These are phyloP conservation scores for Fusarium algeriense DNA, from an alignment of 2,329 filamentous ascomycete genomes.

Conservation along the genomic window DNA sequence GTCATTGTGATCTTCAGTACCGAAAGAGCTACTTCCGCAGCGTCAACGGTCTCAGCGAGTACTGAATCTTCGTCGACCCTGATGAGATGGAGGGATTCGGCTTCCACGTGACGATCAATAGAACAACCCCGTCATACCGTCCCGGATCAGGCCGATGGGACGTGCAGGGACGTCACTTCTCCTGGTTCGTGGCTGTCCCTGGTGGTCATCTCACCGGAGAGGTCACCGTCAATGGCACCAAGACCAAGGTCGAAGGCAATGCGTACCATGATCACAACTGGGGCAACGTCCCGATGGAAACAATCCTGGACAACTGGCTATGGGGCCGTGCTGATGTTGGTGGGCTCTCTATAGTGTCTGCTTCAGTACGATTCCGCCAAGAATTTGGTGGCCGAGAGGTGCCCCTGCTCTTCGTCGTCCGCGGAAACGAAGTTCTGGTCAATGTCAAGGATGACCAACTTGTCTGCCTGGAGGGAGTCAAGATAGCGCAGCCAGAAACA, in stretches of 20 bases:
- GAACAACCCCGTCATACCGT: background rate
- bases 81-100: slow-evolving; percentile 1
- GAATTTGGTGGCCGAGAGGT: background rate
- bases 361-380: background rate
- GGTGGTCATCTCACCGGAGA: background rate
- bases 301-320: background rate
- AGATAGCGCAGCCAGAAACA: background rate
- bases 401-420: background rate
- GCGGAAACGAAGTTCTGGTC: background rate
- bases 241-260: background rate
- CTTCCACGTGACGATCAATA: background rate
- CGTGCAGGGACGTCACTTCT: background rate
- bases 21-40: background rate
- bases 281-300: background rate
- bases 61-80: background rate
- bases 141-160: background rate
- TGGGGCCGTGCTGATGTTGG: background rate
- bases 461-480: background rate
- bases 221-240: background rate
- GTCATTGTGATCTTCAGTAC: background rate
- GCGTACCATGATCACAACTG: background rate
- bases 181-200: background rate
- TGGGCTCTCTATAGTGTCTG: background rate
- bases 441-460: background rate
- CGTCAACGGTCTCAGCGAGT: background rate